These are phyloP conservation scores for Camellia japonica DNA, from an alignment of 148 eudicot species.

Conservation along the genomic window DNA sequence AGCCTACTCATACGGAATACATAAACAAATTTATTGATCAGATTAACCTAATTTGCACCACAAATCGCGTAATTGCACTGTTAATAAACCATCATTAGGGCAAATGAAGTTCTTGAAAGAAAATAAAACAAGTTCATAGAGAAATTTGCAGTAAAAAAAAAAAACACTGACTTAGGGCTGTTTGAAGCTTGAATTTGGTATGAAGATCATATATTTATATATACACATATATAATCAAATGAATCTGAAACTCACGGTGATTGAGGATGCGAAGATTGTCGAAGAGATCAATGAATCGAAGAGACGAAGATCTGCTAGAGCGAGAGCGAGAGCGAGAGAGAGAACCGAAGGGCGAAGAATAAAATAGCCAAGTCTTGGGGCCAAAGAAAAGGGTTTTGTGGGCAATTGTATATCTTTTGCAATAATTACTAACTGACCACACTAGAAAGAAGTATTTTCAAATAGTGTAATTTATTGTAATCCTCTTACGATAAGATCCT, in stretches of 20 bases:
- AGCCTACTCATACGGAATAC: neutral
- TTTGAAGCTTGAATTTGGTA: neutral
- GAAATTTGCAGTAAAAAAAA: neutral
- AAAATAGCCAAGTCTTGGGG: slow-evolving; percentile 12
- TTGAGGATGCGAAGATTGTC: neutral
- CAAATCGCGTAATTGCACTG: neutral
- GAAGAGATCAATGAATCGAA: neutral
- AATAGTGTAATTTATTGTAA: neutral
- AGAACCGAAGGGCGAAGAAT: neutral
- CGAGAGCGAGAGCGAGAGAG: neutral
- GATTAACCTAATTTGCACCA: neutral
- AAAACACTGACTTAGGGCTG: neutral
- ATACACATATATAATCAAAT: neutral
- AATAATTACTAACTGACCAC: neutral
- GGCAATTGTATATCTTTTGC: neutral
- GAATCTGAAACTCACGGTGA: neutral
- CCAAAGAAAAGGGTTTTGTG: neutral
- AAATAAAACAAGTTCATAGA: neutral
- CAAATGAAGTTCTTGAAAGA: neutral
- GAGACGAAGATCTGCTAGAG: neutral
- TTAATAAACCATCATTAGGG: neutral
- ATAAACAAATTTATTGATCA: neutral
- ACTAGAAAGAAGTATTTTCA: neutral
- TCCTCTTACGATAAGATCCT: neutral
- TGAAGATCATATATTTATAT: neutral